A percentile compares a stretch with the other conserved stretches of the same genome.
These are phyloP conservation scores for Tuber aestivum DNA, from an alignment of 495 filamentous ascomycete species.

Conservation along the genomic window DNA sequence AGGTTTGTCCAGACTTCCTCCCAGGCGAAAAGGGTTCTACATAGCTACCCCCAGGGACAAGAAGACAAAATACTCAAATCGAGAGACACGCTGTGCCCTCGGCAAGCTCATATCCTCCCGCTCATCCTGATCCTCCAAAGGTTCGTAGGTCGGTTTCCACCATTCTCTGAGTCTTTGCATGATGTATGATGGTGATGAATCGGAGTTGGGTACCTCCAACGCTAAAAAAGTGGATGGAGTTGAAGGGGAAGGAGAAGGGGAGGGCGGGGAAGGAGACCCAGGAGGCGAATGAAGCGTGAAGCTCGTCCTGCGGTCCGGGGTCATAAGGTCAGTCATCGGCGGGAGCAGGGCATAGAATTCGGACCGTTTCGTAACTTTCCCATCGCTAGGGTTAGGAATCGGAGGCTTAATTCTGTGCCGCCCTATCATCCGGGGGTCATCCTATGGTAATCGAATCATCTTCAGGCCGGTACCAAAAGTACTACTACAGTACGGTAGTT, in stretches of 20 bases:
- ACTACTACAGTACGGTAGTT: too few relatives aligned
- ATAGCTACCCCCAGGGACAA: conserved; percentile 81
- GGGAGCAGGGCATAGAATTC: neutral
- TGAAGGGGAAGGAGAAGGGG: neutral
- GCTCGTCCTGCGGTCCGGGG: neutral
- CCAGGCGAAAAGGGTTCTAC: conserved; percentile 51
- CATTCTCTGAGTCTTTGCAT: conserved; percentile 31
- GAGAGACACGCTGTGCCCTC: conserved; percentile 49
- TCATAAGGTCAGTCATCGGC: neutral
- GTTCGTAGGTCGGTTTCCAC: conserved; percentile 25
- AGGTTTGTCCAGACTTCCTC: neutral
- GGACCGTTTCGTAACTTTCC: neutral
- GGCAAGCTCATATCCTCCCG: conserved; percentile 16
- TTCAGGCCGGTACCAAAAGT: too few relatives aligned
- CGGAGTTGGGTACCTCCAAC: neutral
- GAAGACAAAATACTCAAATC: conserved; percentile 79
- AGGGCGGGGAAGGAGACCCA: neutral
- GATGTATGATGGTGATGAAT: neutral
- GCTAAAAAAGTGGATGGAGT: neutral
- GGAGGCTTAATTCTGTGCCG: too few relatives aligned
- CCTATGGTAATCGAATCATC: too few relatives aligned
- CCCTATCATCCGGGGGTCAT: too few relatives aligned
- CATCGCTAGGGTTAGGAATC: too few relatives aligned
- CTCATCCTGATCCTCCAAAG: conserved; percentile 21
- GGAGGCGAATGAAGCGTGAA: neutral